Base-by-base conservation (phyloP, 345 rosid species). In the Sonneratia caseolaris region DNA sequence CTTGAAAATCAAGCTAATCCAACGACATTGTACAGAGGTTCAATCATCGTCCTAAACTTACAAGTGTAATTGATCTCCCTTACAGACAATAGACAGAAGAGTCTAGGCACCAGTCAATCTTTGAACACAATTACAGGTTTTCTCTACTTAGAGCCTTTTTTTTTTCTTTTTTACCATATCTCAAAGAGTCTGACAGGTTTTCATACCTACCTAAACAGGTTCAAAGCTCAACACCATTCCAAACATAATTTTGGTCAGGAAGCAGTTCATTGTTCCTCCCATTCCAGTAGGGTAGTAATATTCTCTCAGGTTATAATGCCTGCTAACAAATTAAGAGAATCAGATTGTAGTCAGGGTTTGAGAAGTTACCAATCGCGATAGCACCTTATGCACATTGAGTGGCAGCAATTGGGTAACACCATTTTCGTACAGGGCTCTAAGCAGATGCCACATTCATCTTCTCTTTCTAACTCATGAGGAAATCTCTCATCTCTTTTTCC, bases 391-490 rank as follows among this genome's bases (percentile, higher is more conserved):
- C 99, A 92, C 96, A 95, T 92, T 42, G 92, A 88, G 77, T 95
- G 99, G 56, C 92, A 92, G 59, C 99, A 92, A 78, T 84, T 87
- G 43, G 99, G 99, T 55, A 92, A 64, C 67, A 92, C 99, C 89
- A 95, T 85, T 76, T 92, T 95, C 47, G 97, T 86, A 81, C 98
- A 95, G 56, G 96, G 96, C 86, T 89, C 98, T 76, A 95, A 88
- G 86, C 99, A 95, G 71, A 95, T 95, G 69, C 97, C 98, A 38
- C 99, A 95, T 80, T 95, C 99, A 61, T 92, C 94, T 86, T 95
- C 99, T 79, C 98, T 88, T 69, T 91, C 96, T 35, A 81, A 70
- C 79, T 92, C 96, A 43, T 79, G 81, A 67, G 75, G 59, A 68
- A 82, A 61, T 81, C 80, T 83, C 27, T 48, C 72, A 73, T 82